Percentiles rank a stretch among this genome's conserved stretches.
Conservation (phyloP, 371 early-diverging fungal species). For the Nosema muscidifuracis region DNA sequence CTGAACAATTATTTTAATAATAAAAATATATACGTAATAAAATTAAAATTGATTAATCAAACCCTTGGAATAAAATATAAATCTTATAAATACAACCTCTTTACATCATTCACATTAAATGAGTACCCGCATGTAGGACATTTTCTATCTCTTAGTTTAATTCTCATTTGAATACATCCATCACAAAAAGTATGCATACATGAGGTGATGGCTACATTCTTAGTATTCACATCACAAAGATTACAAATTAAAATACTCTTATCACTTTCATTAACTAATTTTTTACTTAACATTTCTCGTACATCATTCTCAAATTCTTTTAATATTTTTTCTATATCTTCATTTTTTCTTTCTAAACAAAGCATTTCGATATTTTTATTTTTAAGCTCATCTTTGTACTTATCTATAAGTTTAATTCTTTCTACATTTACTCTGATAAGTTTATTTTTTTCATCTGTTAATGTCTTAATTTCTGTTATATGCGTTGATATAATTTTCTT, state of each 20-base stretch:
- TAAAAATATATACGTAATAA: no score
- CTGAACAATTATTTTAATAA: no score
- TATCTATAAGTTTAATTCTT: conserved; percentile 12
- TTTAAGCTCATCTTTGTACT: conserved; percentile 22
- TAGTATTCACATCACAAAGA: conserved; percentile 57
- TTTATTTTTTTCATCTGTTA: conserved; percentile 45
- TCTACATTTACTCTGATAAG: conserved; percentile 36
- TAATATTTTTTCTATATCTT: conserved; percentile 4
- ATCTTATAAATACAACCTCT: conserved; percentile 70
- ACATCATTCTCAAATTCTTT: conserved; percentile 6
- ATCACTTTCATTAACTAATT: conserved; percentile 33
- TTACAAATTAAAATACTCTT: conserved; percentile 54
- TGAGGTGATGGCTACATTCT: conserved; percentile 56
- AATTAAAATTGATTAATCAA: no score
- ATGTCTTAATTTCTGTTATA: conserved; percentile 15
- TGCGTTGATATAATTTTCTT: conserved; percentile 11
- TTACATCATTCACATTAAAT: conserved; percentile 81
- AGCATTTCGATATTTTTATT: neutral
- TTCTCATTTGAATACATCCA: conserved; percentile 76
- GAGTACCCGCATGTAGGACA: conserved; percentile 87
- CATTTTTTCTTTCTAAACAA: conserved; percentile 21
- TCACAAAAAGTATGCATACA: conserved; percentile 66
- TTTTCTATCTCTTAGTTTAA: conserved; percentile 83
- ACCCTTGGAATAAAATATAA: no score
- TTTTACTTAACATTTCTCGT: neutral